phyloP scores from a whole-genome alignment of 2,329 filamentous ascomycete genomes.

The Colletotrichum orchidophilum region DNA sequence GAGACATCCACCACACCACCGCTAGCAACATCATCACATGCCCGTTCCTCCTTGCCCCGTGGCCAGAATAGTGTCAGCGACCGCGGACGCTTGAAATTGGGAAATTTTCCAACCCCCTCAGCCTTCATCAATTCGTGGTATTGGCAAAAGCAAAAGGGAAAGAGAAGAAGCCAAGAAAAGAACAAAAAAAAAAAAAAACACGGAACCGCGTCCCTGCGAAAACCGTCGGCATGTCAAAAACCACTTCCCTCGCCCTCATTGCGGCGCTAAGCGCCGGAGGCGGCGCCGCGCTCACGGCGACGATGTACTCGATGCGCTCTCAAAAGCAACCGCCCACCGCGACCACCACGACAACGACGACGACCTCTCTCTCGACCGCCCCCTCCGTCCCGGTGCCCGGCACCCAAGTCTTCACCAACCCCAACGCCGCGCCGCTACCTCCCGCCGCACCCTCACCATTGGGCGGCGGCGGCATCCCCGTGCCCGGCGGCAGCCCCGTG shows the following conservation, averaged over 20 bases:
- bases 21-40: slow-evolving; percentile 24
- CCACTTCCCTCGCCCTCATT: slow-evolving; percentile 74
- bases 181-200: background rate
- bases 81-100: slow-evolving; percentile 15
- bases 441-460: slow-evolving; percentile 38
- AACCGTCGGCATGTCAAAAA: slow-evolving; percentile 74
- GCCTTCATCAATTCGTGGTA: background rate
- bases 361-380: slow-evolving; percentile 41
- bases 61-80: slow-evolving; percentile 14
- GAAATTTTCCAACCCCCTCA: background rate
- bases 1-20: slow-evolving; percentile 32
- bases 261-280: slow-evolving; percentile 80
- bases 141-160: background rate
- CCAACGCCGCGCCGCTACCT: slow-evolving; percentile 39
- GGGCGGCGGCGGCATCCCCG: slow-evolving; percentile 38
- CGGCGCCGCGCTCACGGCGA: slow-evolving; percentile 77
- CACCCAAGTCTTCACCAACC: slow-evolving; percentile 60
- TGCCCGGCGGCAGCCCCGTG: slow-evolving; percentile 59
- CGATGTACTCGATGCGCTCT: slow-evolving; percentile 69
- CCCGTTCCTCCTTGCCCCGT: slow-evolving; percentile 21
- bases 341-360: slow-evolving; percentile 38
- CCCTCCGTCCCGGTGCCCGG: slow-evolving; percentile 60
- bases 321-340: slow-evolving; percentile 44
- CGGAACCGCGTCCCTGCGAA: background rate
- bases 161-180: background rate